Conservation (phyloP, 2,329 filamentous ascomycete genomes). For the Curvularia eragrostidis region DNA sequence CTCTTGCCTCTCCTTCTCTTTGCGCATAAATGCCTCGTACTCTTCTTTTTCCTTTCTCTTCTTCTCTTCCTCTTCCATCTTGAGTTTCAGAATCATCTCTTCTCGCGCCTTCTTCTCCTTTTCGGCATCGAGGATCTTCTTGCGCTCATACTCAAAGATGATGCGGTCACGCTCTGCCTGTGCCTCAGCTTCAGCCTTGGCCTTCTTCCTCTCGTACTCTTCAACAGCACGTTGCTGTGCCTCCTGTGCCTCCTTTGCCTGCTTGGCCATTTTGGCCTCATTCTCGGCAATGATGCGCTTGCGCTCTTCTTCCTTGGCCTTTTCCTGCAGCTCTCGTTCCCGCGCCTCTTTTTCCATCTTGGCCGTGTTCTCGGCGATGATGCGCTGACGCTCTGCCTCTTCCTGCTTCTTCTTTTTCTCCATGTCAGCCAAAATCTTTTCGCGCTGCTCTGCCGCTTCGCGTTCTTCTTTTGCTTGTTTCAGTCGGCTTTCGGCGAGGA, state of each 20-base stretch:
- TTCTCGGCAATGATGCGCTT: constrained; percentile 45
- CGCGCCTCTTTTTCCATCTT: constrained; percentile 41
- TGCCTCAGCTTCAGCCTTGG: constrained; percentile 41
- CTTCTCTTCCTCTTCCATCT: constrained; percentile 50
- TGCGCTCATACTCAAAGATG: constrained; percentile 47
- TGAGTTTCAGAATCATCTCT: constrained; percentile 49
- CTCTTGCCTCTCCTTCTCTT: constrained; percentile 52
- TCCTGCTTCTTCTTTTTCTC: constrained; percentile 37
- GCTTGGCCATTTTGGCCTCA: constrained; percentile 37
- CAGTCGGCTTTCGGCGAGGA: constrained; percentile 40
- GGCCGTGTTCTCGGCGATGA: constrained; percentile 42
- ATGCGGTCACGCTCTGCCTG: constrained; percentile 43
- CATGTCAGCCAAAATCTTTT: constrained; percentile 19
- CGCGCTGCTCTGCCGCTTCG: constrained; percentile 30
- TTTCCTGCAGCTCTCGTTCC: constrained; percentile 28
- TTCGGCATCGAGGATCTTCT: constrained; percentile 46
- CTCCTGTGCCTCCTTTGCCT: constrained; percentile 41
- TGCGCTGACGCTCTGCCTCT: constrained; percentile 34
- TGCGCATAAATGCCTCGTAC: constrained; percentile 49
- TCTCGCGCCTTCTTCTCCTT: constrained; percentile 48
- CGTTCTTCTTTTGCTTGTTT: constrained; percentile 12
- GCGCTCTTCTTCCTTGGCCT: constrained; percentile 27
- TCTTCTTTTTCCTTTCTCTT: constrained; percentile 54
- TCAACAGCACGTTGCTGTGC: constrained; percentile 44
- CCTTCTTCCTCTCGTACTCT: constrained; percentile 44